phyloP scores from a whole-genome alignment of 75 land plant genomes.

The Pinus tabuliformis region DNA sequence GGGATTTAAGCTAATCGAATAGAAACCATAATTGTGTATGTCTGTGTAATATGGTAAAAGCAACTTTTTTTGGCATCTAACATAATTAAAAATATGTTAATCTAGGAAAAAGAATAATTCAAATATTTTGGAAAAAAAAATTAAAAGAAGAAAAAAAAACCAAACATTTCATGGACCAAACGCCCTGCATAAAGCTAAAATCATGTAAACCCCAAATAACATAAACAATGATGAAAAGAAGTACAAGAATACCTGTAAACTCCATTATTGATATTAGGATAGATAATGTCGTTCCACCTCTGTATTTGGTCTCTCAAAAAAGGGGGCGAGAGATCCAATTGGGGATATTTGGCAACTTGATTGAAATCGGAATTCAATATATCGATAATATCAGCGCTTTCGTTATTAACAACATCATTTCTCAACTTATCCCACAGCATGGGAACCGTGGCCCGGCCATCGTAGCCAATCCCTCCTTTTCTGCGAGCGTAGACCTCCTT shows the following conservation, averaged over 20 bases:
- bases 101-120: too few species aligned
- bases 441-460: slow-evolving; percentile 85
- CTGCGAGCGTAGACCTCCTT: slow-evolving; percentile 60
- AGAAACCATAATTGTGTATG: too few species aligned
- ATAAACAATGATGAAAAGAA: not conserved
- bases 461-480: slow-evolving; percentile 49
- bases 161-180: too few species aligned
- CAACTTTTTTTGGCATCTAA: too few species aligned
- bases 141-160: too few species aligned
- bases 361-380: slow-evolving; percentile 65
- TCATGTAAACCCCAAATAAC: too few species aligned
- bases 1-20: too few species aligned
- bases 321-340: slow-evolving; percentile 61
- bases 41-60: too few species aligned
- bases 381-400: slow-evolving; percentile 83
- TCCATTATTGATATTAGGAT: slow-evolving; percentile 80
- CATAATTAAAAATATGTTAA: too few species aligned
- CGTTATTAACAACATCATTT: slow-evolving; percentile 79
- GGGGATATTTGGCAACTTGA: slow-evolving; percentile 29
- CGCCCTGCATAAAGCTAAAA: too few species aligned
- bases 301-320: slow-evolving; percentile 54
- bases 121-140: too few species aligned
- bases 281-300: slow-evolving; percentile 71
- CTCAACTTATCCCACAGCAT: slow-evolving; percentile 80
- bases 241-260: slow-evolving; percentile 67